These are phyloP conservation scores for Fusarium sp. DNA, from an alignment of 2,329 filamentous ascomycete genomes.

Conservation along the genomic window DNA sequence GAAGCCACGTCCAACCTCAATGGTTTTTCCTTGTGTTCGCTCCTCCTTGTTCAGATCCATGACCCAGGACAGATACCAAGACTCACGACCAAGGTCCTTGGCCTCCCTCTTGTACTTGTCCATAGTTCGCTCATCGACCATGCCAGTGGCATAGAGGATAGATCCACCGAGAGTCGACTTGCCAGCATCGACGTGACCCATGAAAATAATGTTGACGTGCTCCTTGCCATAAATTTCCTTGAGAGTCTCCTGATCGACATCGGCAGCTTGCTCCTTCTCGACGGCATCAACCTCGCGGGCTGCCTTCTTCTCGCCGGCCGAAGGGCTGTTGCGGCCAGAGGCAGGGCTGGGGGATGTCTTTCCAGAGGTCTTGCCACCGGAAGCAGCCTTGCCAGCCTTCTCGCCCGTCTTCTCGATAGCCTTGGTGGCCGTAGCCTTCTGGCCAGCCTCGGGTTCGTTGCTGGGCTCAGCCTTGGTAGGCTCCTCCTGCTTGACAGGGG, in stretches of 20 bases:
- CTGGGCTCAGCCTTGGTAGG: conserved; percentile 59
- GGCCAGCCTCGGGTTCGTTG: conserved; percentile 69
- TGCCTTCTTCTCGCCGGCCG: conserved; percentile 63
- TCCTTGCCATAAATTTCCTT: conserved; percentile 97
- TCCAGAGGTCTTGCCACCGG: conserved; percentile 62
- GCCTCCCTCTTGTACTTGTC: conserved; percentile 98
- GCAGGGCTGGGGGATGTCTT: conserved; percentile 82
- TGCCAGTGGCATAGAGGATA: conserved; percentile 91
- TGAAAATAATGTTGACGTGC: conserved; percentile 93
- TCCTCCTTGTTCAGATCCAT: conserved; percentile 98
- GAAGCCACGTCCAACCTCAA: conserved; percentile 93
- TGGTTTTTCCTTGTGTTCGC: conserved; percentile 94
- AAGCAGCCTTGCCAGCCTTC: conserved; percentile 53
- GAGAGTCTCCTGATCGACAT: conserved; percentile 75
- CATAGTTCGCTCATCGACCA: conserved; percentile 99
- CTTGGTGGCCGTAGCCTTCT: conserved; percentile 86
- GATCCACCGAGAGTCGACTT: conserved; percentile 96
- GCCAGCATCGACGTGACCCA: conserved; percentile 97
- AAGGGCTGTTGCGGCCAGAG: conserved; percentile 84
- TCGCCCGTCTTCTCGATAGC: conserved; percentile 92
- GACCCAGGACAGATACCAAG: conserved; percentile 99
- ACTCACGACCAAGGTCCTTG: conserved; percentile 94
- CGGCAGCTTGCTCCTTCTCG: conserved; percentile 78
- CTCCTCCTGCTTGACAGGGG: conserved; percentile 52
- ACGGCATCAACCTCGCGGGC: conserved; percentile 81